Conservation (phyloP, 306 rosid species). For the Gastrolobium villosum region DNA sequence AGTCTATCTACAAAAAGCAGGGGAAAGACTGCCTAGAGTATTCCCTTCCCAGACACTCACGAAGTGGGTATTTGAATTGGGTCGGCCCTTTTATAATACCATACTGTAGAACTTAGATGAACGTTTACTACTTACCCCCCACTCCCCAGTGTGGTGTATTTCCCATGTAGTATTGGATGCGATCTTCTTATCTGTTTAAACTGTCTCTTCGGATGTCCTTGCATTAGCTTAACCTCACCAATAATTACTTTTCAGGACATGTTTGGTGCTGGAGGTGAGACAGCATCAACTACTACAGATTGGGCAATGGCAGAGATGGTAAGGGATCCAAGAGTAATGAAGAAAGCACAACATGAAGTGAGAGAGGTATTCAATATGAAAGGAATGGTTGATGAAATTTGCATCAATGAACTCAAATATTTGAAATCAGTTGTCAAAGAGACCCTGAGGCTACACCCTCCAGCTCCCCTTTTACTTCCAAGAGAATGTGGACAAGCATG, state of each 20-base stretch:
- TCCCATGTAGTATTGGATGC: neutral
- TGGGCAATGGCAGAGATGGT: constrained; percentile 46
- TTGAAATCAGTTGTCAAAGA: constrained; percentile 55
- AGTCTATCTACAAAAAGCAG: no score
- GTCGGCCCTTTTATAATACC: no score
- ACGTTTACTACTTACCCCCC: neutral
- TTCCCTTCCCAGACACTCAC: no score
- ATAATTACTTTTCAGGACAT: constrained; percentile 30
- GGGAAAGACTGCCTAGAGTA: no score
- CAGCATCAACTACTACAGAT: constrained; percentile 38
- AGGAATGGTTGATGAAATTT: constrained; percentile 23
- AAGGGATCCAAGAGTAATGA: constrained; percentile 45
- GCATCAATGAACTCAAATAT: constrained; percentile 30
- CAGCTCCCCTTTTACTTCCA: constrained; percentile 41
- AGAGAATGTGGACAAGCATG: constrained; percentile 40
- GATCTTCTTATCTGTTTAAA: neutral
- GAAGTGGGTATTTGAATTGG: no score
- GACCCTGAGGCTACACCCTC: constrained; percentile 51
- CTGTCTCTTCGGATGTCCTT: neutral
- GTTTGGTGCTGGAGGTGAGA: constrained; percentile 43
- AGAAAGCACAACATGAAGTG: constrained; percentile 49
- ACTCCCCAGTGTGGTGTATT: neutral
- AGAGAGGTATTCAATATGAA: neutral
- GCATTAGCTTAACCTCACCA: neutral
- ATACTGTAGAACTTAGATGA: neutral